Evolutionary conservation across 164 flowering plant species (phyloP), one percentile per base, ranked within the genome.

Genomic region (Stephania yunnanensis): DNA sequence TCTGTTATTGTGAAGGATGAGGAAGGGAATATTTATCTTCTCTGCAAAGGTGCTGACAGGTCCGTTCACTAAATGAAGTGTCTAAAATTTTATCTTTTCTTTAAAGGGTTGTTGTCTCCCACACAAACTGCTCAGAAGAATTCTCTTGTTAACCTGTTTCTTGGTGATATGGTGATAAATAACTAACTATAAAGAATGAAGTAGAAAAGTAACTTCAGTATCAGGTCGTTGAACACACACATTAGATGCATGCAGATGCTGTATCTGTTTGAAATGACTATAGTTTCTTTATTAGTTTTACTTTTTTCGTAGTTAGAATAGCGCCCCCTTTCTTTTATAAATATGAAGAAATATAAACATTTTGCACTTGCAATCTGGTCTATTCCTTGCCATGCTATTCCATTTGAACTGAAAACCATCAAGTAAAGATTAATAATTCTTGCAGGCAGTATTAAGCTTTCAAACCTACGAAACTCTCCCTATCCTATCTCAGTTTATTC

Each of bases 31-130:
- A 86, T 94, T 82, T 80, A 92, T 77, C 92, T 94, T 71, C 78
- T 94, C 15, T 94, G 97, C 87, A 96, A 96, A 87, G 99, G 98
- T 73, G 99, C 99, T 75, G 98, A 96, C 89, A 96, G 97, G 98
- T 96, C 78, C 78, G 91, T 68, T 77, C 74, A 71, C 63, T 15
- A 29, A 65, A 17, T 36, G 7, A 25, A 10, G 2, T 1, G 45
- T 67, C 36, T 67, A 29, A 30, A 9, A 67, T 44, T 46, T 6
- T 44, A 46, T 15, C 19, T 8, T 17, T 36, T 10, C 6, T 22
- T 5, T n/a, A 15, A 46, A 13, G 48, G 29, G 6, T 9, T 71
- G 29, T 7, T 48, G 10, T 67, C 55, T 50, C 4, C 11, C 15
- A 50, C 3, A 50, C 11, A 10, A 50, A 15, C 15, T 10, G 15